Evolutionary conservation across 768 basidiomycete species (phyloP), one percentile per base, ranked within the genome.

Genomic region (Naematelia aurantialba): DNA sequence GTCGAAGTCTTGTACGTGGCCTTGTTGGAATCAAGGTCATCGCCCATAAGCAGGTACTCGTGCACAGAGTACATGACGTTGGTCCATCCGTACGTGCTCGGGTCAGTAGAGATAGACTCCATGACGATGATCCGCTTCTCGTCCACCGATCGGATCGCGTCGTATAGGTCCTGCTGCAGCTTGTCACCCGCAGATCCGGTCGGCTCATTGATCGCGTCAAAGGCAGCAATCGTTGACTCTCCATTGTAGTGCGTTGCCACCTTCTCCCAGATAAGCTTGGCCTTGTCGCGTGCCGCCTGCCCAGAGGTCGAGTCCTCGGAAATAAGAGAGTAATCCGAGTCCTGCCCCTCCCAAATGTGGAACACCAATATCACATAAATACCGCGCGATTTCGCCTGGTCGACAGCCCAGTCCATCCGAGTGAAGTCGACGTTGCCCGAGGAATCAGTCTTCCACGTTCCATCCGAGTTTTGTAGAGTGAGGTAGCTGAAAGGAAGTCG

Each of bases 51-150:
- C 50, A 58, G 46, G 65, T 73, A 73, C 55, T 73, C 71, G 66
- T 73, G 71, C 60, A 67, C 62, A 4, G 64, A 66, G 68, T 73
- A 73, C 29, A 69, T 59, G 62, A 73, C 66, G 64, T 73, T 69
- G 55, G 66, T 70, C 71, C 71, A 73, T 42, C 66, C 66, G 60
- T 65, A 66, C 12, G 62, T 49, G 13, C 61, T 27, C 22, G 71
- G 71, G 56, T 70, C 56, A 59, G 68, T 65, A 13, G 58, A 60
- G 65, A 73, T 69, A 13, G 63, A 66, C 29, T 69, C 70, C 61
- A 61, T 62, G 57, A 73, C 61, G 62, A 73, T 64, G 62, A 73
- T 67, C 24, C 68, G 59, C 42, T 73, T 70, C 21, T 59, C 31
- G 61, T 73, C 71, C 29, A 63, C 68, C 3, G 60, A 57, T 47